Evolutionary conservation across 495 filamentous ascomycete species (phyloP).

Genomic region (Haplographium delicatum): DNA sequence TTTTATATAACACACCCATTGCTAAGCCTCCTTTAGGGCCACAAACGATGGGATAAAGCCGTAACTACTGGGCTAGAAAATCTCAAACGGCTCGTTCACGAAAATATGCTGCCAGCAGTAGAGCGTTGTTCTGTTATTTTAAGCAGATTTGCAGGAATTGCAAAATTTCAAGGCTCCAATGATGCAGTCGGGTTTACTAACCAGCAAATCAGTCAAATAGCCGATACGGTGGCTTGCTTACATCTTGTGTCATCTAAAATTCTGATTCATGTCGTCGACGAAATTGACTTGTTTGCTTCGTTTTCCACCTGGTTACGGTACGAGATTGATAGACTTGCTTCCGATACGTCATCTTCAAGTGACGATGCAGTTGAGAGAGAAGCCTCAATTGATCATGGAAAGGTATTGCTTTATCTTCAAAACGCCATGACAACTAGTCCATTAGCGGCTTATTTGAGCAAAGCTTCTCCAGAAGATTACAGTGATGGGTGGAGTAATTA

Average conservation of each 20-base stretch:
- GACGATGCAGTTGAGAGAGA: conserved; percentile 50
- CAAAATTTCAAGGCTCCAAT: conserved; percentile 68
- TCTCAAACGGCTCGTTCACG: conserved; percentile 71
- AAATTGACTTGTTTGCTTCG: conserved; percentile 67
- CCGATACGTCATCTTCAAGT: conserved; percentile 36
- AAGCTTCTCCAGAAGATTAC: conserved; percentile 26
- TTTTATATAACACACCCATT: neutral
- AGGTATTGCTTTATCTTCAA: conserved; percentile 48
- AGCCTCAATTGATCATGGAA: conserved; percentile 46
- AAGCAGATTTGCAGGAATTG: conserved; percentile 78
- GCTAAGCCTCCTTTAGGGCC: conserved; percentile 52
- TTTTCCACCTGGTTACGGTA: conserved; percentile 85
- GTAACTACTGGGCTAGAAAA: conserved; percentile 69
- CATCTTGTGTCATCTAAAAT: conserved; percentile 70
- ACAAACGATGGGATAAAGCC: conserved; percentile 93
- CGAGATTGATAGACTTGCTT: conserved; percentile 65
- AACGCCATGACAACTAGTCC: conserved; percentile 42
- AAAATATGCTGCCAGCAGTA: conserved; percentile 81
- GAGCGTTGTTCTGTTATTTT: conserved; percentile 80
- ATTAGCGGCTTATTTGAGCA: conserved; percentile 36
- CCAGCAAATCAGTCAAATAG: conserved; percentile 42
- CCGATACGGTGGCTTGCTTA: conserved; percentile 71
- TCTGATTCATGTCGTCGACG: conserved; percentile 64
- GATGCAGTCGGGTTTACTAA: conserved; percentile 59
- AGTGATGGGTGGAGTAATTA: conserved; percentile 14